These are phyloP conservation scores for Adansonia gregorii DNA, from an alignment of 441 rosid species.

Conservation along the genomic window DNA sequence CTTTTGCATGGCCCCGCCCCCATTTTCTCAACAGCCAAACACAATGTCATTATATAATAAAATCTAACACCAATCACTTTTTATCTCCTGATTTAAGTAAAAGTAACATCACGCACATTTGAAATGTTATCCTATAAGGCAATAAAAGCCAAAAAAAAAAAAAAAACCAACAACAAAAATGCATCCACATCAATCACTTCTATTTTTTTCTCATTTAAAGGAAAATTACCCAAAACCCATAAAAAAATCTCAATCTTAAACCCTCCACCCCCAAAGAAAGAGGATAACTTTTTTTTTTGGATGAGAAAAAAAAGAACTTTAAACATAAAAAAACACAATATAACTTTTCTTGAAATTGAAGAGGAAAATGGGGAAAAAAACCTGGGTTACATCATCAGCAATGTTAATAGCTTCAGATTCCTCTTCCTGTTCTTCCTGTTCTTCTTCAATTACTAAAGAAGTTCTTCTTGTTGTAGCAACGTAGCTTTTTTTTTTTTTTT, in stretches of 20 bases:
- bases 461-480: slow-evolving; percentile 37
- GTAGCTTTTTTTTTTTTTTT: not conserved
- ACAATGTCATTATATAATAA: not conserved
- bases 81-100: not conserved
- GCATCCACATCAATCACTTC: no score
- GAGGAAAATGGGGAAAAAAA: slow-evolving; percentile 28
- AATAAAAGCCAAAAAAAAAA: not conserved
- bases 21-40: not conserved
- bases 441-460: slow-evolving; percentile 38
- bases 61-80: not conserved
- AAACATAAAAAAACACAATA: not conserved
- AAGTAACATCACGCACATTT: not conserved
- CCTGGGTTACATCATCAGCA: slow-evolving; percentile 95
- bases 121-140: not conserved
- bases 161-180: no score
- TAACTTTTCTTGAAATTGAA: no score
- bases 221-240: no score
- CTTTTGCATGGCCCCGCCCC: no score
- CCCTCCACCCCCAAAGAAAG: no score
- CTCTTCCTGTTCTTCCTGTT: slow-evolving; percentile 44
- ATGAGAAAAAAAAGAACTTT: slow-evolving; percentile 24
- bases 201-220: no score
- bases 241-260: no score
- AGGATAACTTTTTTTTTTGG: no score
- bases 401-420: slow-evolving; percentile 65